Evolutionary conservation across 1,284 basidiomycete genomes (phyloP).

Genomic region (Malassezia restricta): DNA sequence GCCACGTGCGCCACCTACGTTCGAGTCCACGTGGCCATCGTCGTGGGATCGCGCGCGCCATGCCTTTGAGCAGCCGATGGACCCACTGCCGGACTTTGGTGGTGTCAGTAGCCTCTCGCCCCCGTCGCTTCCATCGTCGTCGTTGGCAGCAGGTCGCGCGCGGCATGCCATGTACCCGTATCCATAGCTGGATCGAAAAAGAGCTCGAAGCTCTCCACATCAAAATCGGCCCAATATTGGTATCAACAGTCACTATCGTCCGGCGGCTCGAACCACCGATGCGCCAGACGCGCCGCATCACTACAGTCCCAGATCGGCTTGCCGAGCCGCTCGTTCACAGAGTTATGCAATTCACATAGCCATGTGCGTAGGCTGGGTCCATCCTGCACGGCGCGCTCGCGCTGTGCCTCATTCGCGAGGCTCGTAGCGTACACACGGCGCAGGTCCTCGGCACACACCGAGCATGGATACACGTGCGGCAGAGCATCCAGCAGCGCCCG

Average conservation of each 20-base stretch:
- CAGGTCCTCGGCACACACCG: slow-evolving; percentile 31
- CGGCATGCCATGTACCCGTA: neutral
- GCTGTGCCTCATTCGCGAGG: slow-evolving; percentile 14
- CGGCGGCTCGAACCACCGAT: slow-evolving; percentile 38
- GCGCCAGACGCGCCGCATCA: slow-evolving; percentile 21
- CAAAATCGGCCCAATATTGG: neutral
- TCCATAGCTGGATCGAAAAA: too few species aligned
- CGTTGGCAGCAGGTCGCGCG: neutral
- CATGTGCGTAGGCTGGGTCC: slow-evolving; percentile 26
- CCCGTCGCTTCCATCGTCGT: too few species aligned
- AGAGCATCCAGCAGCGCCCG: slow-evolving; percentile 28
- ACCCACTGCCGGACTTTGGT: neutral
- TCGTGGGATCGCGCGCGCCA: slow-evolving; percentile 40
- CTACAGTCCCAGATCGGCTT: slow-evolving; percentile 32
- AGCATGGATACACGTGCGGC: slow-evolving; percentile 38
- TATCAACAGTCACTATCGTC: slow-evolving; percentile 27
- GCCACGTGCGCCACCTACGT: neutral
- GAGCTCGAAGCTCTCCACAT: too few species aligned
- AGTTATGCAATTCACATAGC: slow-evolving; percentile 42
- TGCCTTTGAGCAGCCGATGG: slow-evolving; percentile 31
- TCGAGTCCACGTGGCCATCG: slow-evolving; percentile 11
- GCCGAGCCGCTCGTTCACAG: slow-evolving; percentile 38
- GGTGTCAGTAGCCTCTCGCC: neutral
- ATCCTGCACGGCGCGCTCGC: slow-evolving; percentile 14
- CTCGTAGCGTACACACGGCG: slow-evolving; percentile 24